Percentiles rank a stretch among this genome's conserved stretches.
These are phyloP conservation scores for Choiromyces venosus DNA, from an alignment of 495 filamentous ascomycete genomes.

Conservation along the genomic window DNA sequence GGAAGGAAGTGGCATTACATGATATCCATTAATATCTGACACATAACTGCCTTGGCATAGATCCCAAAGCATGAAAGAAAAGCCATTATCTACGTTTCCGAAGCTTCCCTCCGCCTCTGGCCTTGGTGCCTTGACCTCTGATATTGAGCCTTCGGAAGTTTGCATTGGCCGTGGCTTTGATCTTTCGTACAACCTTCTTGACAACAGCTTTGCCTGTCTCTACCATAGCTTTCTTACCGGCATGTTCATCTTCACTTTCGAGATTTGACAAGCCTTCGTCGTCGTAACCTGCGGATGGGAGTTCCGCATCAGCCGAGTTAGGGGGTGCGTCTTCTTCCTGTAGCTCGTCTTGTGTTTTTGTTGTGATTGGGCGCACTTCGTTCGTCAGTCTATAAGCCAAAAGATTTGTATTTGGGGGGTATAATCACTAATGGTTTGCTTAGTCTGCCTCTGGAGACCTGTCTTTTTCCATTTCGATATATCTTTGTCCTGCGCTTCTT, in stretches of 20 bases:
- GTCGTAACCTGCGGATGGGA: constrained; percentile 29
- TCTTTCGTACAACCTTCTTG: constrained; percentile 59
- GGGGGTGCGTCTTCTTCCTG: not conserved
- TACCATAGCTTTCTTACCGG: constrained; percentile 39
- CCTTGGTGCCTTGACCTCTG: constrained; percentile 46
- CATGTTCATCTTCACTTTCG: constrained; percentile 36
- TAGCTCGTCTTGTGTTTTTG: constrained; percentile 42
- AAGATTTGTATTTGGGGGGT: not conserved
- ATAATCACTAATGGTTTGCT: constrained; percentile 63
- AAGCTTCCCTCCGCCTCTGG: constrained; percentile 47
- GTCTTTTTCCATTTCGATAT: constrained; percentile 77
- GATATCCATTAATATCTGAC: not conserved
- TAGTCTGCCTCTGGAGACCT: constrained; percentile 82
- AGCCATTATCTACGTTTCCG: constrained; percentile 45
- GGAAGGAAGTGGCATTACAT: not conserved
- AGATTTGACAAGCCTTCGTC: constrained; percentile 28
- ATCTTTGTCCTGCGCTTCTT: constrained; percentile 47
- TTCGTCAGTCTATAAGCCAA: not conserved
- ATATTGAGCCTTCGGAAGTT: constrained; percentile 83
- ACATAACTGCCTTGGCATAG: not conserved
- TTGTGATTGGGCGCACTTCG: constrained; percentile 45
- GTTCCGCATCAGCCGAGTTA: constrained; percentile 16
- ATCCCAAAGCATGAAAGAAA: not conserved
- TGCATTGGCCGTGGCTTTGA: constrained; percentile 67
- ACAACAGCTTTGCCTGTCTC: constrained; percentile 49